Base-by-base conservation (phyloP, 164 flowering plant genomes). In the Magnolia officinalis region DNA sequence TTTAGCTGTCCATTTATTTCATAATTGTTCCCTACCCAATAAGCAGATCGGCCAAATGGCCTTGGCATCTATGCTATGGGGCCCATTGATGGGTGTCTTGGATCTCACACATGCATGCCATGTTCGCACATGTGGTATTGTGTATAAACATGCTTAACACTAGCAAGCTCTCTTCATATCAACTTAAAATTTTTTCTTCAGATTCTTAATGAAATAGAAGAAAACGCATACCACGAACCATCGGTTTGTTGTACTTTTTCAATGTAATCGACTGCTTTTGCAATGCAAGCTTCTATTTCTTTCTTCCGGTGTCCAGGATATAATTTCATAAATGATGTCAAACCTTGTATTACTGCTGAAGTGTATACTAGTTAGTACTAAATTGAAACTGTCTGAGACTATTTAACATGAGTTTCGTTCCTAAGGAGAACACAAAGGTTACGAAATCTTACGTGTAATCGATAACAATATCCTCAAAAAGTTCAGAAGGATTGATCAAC, bases 391-490 rank as follows among this genome's bases (percentile, higher is more conserved):
- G 9, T 20, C n/a, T 52, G n/a, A 50, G 8, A 23, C 8, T 8
- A 65, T 19, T 37, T 6, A 23, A 45, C 76, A 52, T 72, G 55
- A 19, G 20, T 65, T 51, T 51, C 8, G 26, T 51, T 26, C 51
- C 64, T 31, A 55, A 37, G 71, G 49, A 8, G 24, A 64, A 55
- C 31, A 19, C 18, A 31, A 70, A 24, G 70, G 76, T 76, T 50
- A 64, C 49, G 76, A 78, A 63, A 75, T 81, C 97, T 96, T 90
- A 96, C 99, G 96, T 91, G 74, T 96, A 92, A 82, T 96, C 99
- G 79, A 96, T 96, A 55, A 94, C 97, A 72, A 94, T 91, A 80
- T 95, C 98, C 8, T 96, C 98, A 84, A 95, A 95, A 23, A 94
- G 89, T 84, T 95, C 98, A 26, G 98, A 92, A 67, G 99, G 99